Conservation (phyloP, 2,329 filamentous ascomycete genomes). For the Xylaria polymorpha region DNA sequence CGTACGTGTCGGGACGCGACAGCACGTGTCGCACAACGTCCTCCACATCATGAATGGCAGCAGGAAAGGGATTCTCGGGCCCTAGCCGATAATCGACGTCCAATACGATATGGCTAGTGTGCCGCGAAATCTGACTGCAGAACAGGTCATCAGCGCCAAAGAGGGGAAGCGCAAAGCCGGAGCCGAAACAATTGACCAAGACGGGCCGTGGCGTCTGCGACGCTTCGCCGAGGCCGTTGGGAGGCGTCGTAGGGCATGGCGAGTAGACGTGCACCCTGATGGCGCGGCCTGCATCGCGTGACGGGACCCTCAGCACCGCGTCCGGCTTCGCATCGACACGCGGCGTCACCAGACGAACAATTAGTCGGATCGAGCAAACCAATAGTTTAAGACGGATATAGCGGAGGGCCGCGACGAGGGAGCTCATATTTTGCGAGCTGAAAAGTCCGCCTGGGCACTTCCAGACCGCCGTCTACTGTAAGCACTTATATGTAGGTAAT, state of each 20-base stretch:
- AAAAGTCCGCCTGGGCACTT: not conserved
- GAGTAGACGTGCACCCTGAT: constrained; percentile 49
- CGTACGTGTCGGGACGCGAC: constrained; percentile 18
- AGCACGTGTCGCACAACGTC: constrained; percentile 51
- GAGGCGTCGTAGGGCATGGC: constrained; percentile 16
- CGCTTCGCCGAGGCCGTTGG: not conserved
- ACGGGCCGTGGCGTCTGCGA: constrained; percentile 41
- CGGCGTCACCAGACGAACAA: constrained; percentile 24
- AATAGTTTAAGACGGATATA: constrained; percentile 28
- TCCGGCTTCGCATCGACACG: constrained; percentile 28
- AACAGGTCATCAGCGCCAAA: constrained; percentile 55
- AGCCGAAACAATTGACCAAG: constrained; percentile 54
- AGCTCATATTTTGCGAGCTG: constrained; percentile 23
- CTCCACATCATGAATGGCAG: constrained; percentile 46
- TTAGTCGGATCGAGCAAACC: constrained; percentile 17
- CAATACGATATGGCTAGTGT: constrained; percentile 41
- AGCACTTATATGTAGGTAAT: too few species aligned
- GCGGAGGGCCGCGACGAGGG: constrained; percentile 12
- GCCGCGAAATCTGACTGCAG: constrained; percentile 50
- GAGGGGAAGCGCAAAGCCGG: constrained; percentile 51
- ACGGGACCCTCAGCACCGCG: constrained; percentile 43
- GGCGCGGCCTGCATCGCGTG: constrained; percentile 44
- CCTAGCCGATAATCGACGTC: constrained; percentile 52
- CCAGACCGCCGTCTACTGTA: not conserved
- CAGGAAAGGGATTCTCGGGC: constrained; percentile 56